Conservation (phyloP, 2,329 filamentous ascomycete genomes). For the Tolypocladium inflatum region DNA sequence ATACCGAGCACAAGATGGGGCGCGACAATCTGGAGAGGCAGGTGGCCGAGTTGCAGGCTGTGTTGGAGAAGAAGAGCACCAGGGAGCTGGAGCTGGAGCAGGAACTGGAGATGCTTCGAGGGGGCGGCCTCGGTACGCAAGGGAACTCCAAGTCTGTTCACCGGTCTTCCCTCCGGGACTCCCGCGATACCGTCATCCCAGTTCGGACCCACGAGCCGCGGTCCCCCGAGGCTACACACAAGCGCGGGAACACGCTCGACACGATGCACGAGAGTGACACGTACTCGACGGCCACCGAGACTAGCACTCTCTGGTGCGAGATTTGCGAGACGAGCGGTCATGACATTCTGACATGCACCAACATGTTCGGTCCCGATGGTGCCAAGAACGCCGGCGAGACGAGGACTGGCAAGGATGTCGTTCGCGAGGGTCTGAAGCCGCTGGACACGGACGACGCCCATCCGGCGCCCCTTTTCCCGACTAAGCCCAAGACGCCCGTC, state of each 20-base stretch:
- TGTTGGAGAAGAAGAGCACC: constrained; percentile 61
- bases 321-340: constrained; percentile 89
- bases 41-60: constrained; percentile 64
- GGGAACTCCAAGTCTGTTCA: constrained; percentile 23
- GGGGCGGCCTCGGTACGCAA: constrained; percentile 19
- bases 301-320: constrained; percentile 78
- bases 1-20: constrained; percentile 20
- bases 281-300: constrained; percentile 62
- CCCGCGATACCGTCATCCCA: constrained; percentile 54
- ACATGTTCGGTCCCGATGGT: constrained; percentile 60
- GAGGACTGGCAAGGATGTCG: constrained; percentile 22
- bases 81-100: constrained; percentile 81
- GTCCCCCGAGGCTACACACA: constrained; percentile 37
- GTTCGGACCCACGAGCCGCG: constrained; percentile 39
- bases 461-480: constrained; percentile 46
- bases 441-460: constrained; percentile 31
- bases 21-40: constrained; percentile 68
- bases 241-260: constrained; percentile 48
- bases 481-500: constrained; percentile 33
- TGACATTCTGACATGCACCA: constrained; percentile 88
- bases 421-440: constrained; percentile 28
- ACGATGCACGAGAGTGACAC: constrained; percentile 63
- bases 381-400: constrained; percentile 21
- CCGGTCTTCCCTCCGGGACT: constrained; percentile 53
- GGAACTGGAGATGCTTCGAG: constrained; percentile 61